A percentile compares a stretch with the other conserved stretches of the same genome.
Conservation (phyloP, 2,329 filamentous ascomycete species). For the Aspergillus jensenii region DNA sequence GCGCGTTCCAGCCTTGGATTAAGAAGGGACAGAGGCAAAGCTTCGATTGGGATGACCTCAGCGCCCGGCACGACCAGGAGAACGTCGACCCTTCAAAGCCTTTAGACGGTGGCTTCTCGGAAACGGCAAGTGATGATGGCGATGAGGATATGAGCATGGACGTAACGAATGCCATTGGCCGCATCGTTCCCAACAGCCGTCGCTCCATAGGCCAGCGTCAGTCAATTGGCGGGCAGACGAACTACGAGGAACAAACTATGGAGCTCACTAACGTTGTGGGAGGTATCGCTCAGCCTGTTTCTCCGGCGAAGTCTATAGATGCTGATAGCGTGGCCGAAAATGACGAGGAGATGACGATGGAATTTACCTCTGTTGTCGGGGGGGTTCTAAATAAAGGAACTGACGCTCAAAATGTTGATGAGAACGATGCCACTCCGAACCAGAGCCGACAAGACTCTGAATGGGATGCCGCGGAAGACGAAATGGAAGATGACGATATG, state of each 20-base stretch:
- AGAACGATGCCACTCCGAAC: constrained; percentile 17
- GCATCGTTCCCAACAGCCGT: constrained; percentile 61
- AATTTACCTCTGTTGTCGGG: constrained; percentile 48
- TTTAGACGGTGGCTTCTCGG: constrained; percentile 7
- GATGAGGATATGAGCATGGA: constrained; percentile 88
- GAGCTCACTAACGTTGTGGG: constrained; percentile 47
- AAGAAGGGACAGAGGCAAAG: constrained; percentile 43
- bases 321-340: constrained; percentile 34
- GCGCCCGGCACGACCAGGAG: constrained; percentile 46
- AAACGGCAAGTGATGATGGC: constrained; percentile 43
- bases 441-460: constrained; percentile 23
- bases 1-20: constrained; percentile 51
- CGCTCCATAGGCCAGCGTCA: constrained; percentile 44
- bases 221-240: constrained; percentile 42
- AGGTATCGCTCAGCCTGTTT: constrained; percentile 34
- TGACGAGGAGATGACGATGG: constrained; percentile 50
- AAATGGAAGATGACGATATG: constrained; percentile 50
- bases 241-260: constrained; percentile 50
- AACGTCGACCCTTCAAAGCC: constrained; percentile 40
- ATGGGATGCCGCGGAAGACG: constrained; percentile 28
- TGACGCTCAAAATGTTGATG: constrained; percentile 9
- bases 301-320: constrained; percentile 27
- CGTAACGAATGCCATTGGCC: constrained; percentile 78
- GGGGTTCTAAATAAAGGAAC: constrained; percentile 36
- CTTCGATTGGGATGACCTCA: constrained; percentile 45